Evolutionary conservation across 805 yeast species (phyloP).

Genomic region (Vanderwaltozyma tropicalis): DNA sequence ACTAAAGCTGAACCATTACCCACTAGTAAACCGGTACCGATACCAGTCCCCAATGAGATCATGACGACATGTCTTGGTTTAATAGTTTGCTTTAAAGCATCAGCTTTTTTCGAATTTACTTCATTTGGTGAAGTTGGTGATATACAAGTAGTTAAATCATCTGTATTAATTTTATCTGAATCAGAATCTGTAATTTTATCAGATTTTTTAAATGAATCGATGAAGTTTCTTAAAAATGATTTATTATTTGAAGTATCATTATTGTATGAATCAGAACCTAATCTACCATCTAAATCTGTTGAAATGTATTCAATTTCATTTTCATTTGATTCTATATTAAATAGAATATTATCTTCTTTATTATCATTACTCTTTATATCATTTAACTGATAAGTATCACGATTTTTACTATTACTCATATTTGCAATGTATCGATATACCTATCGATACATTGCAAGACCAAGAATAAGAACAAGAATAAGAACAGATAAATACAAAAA

Average conservation of each 20-base stretch:
- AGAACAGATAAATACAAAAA: too few species aligned
- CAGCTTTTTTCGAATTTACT: constrained; percentile 3
- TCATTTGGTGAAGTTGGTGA: constrained; percentile 1
- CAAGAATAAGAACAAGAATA: too few species aligned
- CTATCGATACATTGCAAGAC: too few species aligned
- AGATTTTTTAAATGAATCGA: constrained; percentile 16
- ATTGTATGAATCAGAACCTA: too few species aligned
- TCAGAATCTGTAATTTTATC: constrained; percentile 4
- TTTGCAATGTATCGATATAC: too few species aligned
- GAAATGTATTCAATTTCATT: constrained; percentile 4
- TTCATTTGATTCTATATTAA: background rate
- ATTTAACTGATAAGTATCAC: background rate
- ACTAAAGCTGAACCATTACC: constrained; percentile 43
- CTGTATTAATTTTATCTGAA: background rate
- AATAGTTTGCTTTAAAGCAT: constrained; percentile 29
- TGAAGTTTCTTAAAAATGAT: constrained; percentile 5
- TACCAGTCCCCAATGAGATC: constrained; percentile 78
- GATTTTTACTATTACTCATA: background rate
- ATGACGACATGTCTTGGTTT: constrained; percentile 47
- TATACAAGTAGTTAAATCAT: constrained; percentile 1
- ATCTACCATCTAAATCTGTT: background rate
- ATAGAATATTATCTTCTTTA: too few species aligned
- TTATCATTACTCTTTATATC: background rate
- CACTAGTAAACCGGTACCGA: constrained; percentile 65
- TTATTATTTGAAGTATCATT: background rate